These are phyloP conservation scores for Fusarium torulosum DNA, from an alignment of 2,329 filamentous ascomycete genomes.

Conservation along the genomic window DNA sequence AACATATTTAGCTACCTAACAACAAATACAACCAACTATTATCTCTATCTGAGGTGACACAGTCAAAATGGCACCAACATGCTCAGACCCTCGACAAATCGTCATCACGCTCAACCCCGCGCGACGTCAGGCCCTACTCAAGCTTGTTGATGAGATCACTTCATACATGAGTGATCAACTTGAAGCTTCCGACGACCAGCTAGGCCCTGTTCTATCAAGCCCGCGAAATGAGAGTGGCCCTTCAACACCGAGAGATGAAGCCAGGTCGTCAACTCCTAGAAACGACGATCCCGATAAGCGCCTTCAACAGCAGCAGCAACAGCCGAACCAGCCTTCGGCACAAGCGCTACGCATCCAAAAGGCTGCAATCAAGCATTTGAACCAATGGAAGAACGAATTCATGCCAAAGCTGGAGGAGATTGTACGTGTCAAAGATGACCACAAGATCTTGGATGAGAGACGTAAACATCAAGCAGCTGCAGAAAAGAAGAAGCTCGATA, in stretches of 20 bases:
- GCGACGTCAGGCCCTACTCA: constrained; percentile 64
- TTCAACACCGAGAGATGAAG: constrained; percentile 23
- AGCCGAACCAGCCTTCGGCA: constrained; percentile 38
- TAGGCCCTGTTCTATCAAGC: constrained; percentile 48
- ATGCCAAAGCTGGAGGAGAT: constrained; percentile 79
- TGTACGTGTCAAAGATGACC: constrained; percentile 63
- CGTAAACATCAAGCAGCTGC: constrained; percentile 60
- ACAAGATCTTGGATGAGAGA: constrained; percentile 61
- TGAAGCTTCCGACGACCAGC: constrained; percentile 53
- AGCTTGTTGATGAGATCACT: constrained; percentile 65
- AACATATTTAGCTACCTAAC: neutral
- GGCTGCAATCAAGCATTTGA: constrained; percentile 76
- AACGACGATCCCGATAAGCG: constrained; percentile 24
- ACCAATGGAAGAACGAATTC: constrained; percentile 81
- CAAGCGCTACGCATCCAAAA: constrained; percentile 55
- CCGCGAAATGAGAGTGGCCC: constrained; percentile 26
- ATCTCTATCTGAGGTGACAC: neutral
- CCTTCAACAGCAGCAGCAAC: constrained; percentile 36
- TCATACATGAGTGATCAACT: constrained; percentile 66
- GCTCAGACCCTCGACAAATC: constrained; percentile 66
- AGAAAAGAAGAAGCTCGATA: constrained; percentile 53
- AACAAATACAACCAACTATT: neutral
- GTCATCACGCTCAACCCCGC: constrained; percentile 67
- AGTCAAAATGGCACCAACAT: constrained; percentile 64
- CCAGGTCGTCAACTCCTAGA: constrained; percentile 14